Base-by-base conservation (phyloP, 2,329 filamentous ascomycete species). In the Neofusicoccum umdonicola region DNA sequence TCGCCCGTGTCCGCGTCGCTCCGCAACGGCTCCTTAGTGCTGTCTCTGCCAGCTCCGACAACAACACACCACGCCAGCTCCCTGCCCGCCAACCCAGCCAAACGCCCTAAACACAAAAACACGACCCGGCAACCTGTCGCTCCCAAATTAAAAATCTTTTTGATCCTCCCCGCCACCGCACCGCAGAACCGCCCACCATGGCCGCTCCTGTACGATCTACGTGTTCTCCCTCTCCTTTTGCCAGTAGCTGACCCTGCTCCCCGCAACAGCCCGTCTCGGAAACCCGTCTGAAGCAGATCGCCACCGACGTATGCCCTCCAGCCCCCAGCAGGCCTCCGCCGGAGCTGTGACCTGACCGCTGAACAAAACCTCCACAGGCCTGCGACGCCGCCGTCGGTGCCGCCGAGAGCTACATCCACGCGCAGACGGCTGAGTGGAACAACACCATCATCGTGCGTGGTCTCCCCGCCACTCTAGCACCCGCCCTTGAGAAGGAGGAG, bases 401-500 rank as follows among this genome's bases (percentile, higher is more conserved):
- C 68, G 88, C 88, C 66, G 88, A 92, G 67, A 88, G 85, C 80
- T 99, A 99, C 82, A 90, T 96, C 69, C 95, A 98, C 79, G 80
- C 88, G 64, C 89, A 90, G 76, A 96, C 94, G 41, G 87, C 90
- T 75, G 82, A 87, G 71, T 98, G 94, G 94, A 98, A 98, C 83
- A 90, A 90, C 39, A 83, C 85, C 69, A 98, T 99, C 78, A 97
- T 98, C 78, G 93, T 96, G 85, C 72, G 87, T 82, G 67, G 66
- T 11, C 31, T 50, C 39, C 62, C 63, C 8, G 31, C 44, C 56
- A 39, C 63, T 48, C 42, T 58, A 50, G 65, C 68, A 63, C 15
- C 50, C 50, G 27, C 27, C 27, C 27, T 31, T 31, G 27, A 31
- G 27, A 3, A 31, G 27, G 27, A 31, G 27, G 4, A 39, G 35